A percentile compares a stretch with the other conserved stretches of the same genome.
phyloP scores from a whole-genome alignment of 805 yeast species.

The Nakazawaea ishiwadae region DNA sequence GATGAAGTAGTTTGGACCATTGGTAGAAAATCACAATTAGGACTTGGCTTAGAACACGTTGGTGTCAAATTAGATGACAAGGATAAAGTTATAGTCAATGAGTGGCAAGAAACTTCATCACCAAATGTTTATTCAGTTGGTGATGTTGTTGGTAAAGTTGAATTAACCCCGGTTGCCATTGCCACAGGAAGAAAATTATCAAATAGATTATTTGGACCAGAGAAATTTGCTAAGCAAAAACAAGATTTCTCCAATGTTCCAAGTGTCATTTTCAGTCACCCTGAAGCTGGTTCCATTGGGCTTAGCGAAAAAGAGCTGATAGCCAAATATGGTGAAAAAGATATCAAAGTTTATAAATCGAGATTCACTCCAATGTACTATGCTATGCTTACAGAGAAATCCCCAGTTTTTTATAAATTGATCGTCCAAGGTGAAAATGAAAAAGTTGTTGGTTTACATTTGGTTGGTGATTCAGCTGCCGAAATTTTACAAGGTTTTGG shows the following conservation, averaged over 20 bases:
- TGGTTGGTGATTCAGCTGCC: slow-evolving; percentile 86
- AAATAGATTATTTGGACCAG: slow-evolving; percentile 87
- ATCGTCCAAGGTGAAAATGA: slow-evolving; percentile 76
- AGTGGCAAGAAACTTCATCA: slow-evolving; percentile 77
- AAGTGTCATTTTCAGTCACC: slow-evolving; percentile 96
- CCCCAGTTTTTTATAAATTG: slow-evolving; percentile 84
- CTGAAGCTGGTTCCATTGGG: slow-evolving; percentile 95
- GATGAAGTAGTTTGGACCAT: slow-evolving; percentile 90
- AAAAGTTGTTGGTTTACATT: slow-evolving; percentile 91
- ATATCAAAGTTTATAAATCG: slow-evolving; percentile 77
- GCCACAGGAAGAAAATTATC: slow-evolving; percentile 96
- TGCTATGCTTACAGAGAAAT: slow-evolving; percentile 77
- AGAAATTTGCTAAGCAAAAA: slow-evolving; percentile 62
- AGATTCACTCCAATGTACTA: slow-evolving; percentile 90
- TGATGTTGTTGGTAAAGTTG: slow-evolving; percentile 89
- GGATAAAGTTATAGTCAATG: slow-evolving; percentile 75
- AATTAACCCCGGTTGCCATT: slow-evolving; percentile 97
- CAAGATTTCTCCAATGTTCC: slow-evolving; percentile 87
- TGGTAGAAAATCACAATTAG: slow-evolving; percentile 78
- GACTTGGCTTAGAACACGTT: slow-evolving; percentile 71
- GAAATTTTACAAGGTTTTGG: slow-evolving; percentile 98
- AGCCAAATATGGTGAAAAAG: slow-evolving; percentile 71
- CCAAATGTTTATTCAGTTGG: slow-evolving; percentile 80
- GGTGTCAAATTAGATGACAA: slow-evolving; percentile 60
- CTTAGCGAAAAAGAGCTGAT: slow-evolving; percentile 75